These are phyloP conservation scores for Tolypocladium tropicale DNA, from an alignment of 2,329 filamentous ascomycete species.

Conservation along the genomic window DNA sequence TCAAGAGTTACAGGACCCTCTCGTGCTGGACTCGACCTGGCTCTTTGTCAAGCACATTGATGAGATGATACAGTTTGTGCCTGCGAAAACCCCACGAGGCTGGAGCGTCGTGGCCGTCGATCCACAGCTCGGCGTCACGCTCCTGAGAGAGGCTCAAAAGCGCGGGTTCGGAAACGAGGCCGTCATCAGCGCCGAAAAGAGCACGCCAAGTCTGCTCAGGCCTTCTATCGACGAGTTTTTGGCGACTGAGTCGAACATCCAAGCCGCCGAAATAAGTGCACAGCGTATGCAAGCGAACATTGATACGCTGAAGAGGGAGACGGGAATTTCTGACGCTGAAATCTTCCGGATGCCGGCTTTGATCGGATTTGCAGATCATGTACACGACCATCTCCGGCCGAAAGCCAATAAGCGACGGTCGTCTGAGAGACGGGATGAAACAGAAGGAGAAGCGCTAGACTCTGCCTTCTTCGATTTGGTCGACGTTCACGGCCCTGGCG, in stretches of 20 bases:
- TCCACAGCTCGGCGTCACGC: conserved; percentile 9
- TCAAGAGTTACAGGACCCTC: conserved; percentile 22
- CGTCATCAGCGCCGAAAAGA: not conserved
- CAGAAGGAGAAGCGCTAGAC: no score
- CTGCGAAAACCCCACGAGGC: conserved; percentile 12
- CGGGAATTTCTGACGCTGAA: conserved; percentile 9
- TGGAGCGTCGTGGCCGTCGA: conserved; percentile 12
- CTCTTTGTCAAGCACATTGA: conserved; percentile 14
- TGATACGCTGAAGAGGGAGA: conserved; percentile 8
- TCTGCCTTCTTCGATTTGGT: not conserved
- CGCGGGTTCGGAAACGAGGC: not conserved
- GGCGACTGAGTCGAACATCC: not conserved
- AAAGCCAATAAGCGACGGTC: not conserved
- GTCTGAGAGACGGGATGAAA: no score
- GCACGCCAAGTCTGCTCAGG: no score
- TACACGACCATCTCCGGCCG: conserved; percentile 3
- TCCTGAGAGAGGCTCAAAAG: conserved; percentile 10
- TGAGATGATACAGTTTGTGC: conserved; percentile 16
- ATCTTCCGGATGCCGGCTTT: conserved; percentile 11
- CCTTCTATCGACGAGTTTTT: not conserved
- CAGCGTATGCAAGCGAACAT: conserved; percentile 10
- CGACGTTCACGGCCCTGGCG: not conserved
- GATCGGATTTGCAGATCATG: not conserved
- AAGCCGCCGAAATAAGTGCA: not conserved
- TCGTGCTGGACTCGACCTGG: conserved; percentile 19